Conservation (phyloP, 352 stramenopile genomes). For the Pythium folliculosum region DNA sequence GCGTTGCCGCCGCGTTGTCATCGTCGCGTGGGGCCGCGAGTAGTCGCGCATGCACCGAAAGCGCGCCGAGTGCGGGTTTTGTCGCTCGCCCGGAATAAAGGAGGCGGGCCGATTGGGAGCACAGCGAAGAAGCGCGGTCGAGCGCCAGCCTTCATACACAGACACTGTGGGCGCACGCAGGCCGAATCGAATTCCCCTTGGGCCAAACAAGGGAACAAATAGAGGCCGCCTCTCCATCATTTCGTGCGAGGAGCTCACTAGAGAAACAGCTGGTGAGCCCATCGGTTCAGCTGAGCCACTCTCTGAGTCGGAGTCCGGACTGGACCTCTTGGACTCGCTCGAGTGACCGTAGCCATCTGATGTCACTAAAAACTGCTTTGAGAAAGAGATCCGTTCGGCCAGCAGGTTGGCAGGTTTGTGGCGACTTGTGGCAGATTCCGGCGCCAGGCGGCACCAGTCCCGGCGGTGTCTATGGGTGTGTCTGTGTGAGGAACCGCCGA, state of each 20-base stretch:
- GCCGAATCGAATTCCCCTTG: no score
- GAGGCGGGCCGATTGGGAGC: not conserved
- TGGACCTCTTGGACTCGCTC: not conserved
- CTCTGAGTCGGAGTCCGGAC: not conserved
- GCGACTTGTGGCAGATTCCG: no score
- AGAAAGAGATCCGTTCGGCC: no score
- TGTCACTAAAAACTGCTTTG: not conserved
- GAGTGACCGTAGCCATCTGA: constrained; percentile 7
- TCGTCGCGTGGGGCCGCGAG: not conserved
- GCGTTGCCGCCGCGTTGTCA: not conserved
- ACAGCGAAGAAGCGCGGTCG: not conserved
- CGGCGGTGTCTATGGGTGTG: no score
- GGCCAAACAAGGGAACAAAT: no score
- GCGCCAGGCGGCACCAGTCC: no score
- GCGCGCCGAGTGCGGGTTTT: not conserved
- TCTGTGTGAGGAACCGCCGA: no score
- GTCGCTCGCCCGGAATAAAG: not conserved
- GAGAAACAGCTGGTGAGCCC: constrained; percentile 1
- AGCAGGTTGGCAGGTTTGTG: no score
- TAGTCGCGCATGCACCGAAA: not conserved
- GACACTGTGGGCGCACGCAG: no score
- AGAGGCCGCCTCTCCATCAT: not conserved
- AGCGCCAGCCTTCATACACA: no score
- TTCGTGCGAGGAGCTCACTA: not conserved
- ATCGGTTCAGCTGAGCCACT: constrained; percentile 6